These are phyloP conservation scores for Gracilaria vermiculophylla DNA, from an alignment of 23 red algal genomes.

Conservation along the genomic window DNA sequence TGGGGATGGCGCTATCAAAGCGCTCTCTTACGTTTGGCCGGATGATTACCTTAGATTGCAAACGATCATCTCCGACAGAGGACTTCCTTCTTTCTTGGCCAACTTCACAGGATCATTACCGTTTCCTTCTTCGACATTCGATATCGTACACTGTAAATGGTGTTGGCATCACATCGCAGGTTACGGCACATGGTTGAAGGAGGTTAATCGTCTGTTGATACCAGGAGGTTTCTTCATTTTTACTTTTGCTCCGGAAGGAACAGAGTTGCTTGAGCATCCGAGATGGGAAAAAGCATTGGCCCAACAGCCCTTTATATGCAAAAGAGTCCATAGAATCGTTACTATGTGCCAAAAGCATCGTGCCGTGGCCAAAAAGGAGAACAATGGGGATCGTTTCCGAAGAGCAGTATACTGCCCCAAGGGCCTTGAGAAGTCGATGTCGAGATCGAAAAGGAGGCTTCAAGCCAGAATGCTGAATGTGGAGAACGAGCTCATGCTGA, in stretches of 20 bases:
- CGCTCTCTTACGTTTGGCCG: constrained; percentile 27
- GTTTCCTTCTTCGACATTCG: constrained; percentile 18
- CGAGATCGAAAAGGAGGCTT: neutral
- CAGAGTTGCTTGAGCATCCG: neutral
- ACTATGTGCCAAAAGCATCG: constrained; percentile 23
- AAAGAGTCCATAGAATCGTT: constrained; percentile 28
- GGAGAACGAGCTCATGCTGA: neutral
- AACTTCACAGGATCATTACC: constrained; percentile 36
- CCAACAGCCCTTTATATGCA: constrained; percentile 8
- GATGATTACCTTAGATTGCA: constrained; percentile 37
- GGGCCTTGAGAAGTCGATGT: neutral
- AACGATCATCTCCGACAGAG: constrained; percentile 38
- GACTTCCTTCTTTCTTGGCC: constrained; percentile 22
- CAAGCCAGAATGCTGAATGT: neutral
- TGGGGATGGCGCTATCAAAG: neutral
- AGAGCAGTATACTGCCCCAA: neutral
- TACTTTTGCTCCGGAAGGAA: constrained; percentile 13
- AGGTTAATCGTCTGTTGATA: constrained; percentile 18
- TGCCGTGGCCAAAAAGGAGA: neutral
- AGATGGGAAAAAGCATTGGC: constrained; percentile 5
- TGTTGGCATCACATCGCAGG: constrained; percentile 41
- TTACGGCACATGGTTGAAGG: constrained; percentile 15
- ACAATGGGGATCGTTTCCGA: neutral
- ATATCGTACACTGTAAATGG: constrained; percentile 54
- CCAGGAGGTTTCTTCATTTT: constrained; percentile 40